Percentiles rank a stretch among this genome's conserved stretches.
Conservation (phyloP, 352 stramenopile species). For the Phytophthora vignae region DNA sequence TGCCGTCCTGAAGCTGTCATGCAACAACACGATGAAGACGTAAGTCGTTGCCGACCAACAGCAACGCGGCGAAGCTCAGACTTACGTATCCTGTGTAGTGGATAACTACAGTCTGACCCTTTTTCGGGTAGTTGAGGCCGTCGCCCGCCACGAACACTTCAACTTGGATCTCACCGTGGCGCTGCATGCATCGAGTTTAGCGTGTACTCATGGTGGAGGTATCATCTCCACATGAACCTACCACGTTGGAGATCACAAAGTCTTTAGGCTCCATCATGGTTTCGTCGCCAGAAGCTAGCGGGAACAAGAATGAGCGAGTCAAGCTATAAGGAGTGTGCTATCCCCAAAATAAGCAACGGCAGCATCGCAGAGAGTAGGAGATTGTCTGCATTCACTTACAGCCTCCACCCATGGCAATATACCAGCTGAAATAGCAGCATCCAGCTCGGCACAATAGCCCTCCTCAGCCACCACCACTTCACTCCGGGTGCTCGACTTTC, state of each 20-base stretch:
- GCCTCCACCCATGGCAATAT: slow-evolving; percentile 9
- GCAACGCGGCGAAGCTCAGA: background rate
- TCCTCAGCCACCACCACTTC: slow-evolving; percentile 12
- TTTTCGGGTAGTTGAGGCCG: slow-evolving; percentile 91
- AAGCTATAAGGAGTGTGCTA: too few species aligned
- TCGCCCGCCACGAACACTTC: slow-evolving; percentile 92
- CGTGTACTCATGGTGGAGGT: background rate
- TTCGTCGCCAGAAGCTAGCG: background rate
- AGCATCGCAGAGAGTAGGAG: slow-evolving; percentile 18
- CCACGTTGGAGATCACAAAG: slow-evolving; percentile 63
- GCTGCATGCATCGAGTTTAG: slow-evolving; percentile 38
- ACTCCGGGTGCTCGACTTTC: slow-evolving; percentile 38
- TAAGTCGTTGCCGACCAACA: background rate
- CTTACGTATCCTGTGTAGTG: slow-evolving; percentile 91
- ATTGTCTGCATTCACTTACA: slow-evolving; percentile 4
- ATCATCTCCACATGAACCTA: slow-evolving; percentile 17
- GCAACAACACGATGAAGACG: background rate
- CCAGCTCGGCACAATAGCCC: background rate
- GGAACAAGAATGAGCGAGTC: background rate
- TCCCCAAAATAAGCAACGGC: slow-evolving; percentile 14
- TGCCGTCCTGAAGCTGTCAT: slow-evolving; percentile 65
- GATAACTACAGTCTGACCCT: slow-evolving; percentile 86
- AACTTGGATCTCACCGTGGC: slow-evolving; percentile 80
- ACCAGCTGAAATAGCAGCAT: slow-evolving; percentile 6
- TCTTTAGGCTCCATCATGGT: slow-evolving; percentile 66